Conservation (phyloP, 1,139 yeast species). For the Arxiozyma telluris region DNA sequence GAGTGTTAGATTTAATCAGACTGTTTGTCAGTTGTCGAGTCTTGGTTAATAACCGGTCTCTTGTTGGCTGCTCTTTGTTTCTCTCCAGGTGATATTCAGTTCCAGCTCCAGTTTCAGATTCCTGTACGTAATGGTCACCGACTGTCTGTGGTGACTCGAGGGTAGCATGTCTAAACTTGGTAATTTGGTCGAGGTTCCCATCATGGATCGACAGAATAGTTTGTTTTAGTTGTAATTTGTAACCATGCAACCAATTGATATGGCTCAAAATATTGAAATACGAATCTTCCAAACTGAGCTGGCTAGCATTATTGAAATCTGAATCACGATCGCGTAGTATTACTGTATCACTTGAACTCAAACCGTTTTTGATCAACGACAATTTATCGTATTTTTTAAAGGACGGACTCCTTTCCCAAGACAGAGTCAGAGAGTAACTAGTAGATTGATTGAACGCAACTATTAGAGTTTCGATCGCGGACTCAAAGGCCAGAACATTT, state of each 20-base stretch:
- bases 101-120: too few species aligned
- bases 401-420: conserved; percentile 8
- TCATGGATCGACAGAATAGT: conserved; percentile 5
- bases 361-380: background rate
- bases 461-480: conserved; percentile 9
- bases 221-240: conserved; percentile 6
- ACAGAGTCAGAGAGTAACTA: conserved; percentile 8
- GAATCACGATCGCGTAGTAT: conserved; percentile 1
- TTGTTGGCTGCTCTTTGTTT: conserved; percentile 11
- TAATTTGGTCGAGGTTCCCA: conserved; percentile 8
- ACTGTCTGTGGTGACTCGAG: conserved; percentile 5
- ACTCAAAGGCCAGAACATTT: conserved; percentile 11
- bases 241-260: conserved; percentile 19
- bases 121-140: background rate
- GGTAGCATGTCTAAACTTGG: conserved; percentile 14
- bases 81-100: background rate
- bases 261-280: conserved; percentile 6
- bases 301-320: too few species aligned
- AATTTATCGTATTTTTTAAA: background rate
- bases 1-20: conserved; percentile 31
- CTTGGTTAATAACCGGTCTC: conserved; percentile 30
- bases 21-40: conserved; percentile 32
- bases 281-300: background rate
- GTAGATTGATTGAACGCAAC: conserved; percentile 13
- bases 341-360: background rate